Percentiles rank a stretch among this genome's conserved stretches.
Conservation (phyloP, 164 flowering plant species). For the Warburgia ugandensis region DNA sequence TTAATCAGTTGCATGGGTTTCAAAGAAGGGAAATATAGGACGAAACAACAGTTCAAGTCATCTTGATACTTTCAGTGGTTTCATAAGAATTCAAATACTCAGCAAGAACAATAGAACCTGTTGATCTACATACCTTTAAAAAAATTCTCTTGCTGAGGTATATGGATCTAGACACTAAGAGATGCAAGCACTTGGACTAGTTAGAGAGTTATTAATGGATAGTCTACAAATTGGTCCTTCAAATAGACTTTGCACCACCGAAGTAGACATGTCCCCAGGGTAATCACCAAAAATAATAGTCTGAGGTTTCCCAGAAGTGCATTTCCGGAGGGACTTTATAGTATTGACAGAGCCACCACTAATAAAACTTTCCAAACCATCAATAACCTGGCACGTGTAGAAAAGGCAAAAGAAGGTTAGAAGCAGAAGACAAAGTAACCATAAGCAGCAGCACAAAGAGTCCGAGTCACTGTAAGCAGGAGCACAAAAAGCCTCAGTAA, state of each 20-base stretch:
- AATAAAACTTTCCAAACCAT: constrained; percentile 40
- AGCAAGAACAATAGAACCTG: too few relatives aligned
- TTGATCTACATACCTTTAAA: too few relatives aligned
- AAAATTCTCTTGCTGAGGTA: constrained; percentile 22
- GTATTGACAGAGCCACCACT: constrained; percentile 27
- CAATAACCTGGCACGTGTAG: constrained; percentile 44
- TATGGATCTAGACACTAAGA: constrained; percentile 25
- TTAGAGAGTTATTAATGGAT: constrained; percentile 27
- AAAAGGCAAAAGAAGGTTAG: neutral
- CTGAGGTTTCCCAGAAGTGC: constrained; percentile 33
- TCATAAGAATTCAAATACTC: too few relatives aligned
- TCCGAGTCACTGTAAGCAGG: too few relatives aligned
- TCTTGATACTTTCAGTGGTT: too few relatives aligned
- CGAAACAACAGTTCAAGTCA: too few relatives aligned
- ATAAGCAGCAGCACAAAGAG: constrained; percentile 1
- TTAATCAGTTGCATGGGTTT: too few relatives aligned
- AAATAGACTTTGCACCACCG: constrained; percentile 32
- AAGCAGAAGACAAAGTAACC: neutral
- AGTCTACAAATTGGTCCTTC: constrained; percentile 33
- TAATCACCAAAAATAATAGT: constrained; percentile 43
- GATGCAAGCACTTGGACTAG: constrained; percentile 37
- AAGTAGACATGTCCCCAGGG: constrained; percentile 17
- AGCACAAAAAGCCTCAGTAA: too few relatives aligned
- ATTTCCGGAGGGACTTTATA: constrained; percentile 37
- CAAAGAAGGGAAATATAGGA: too few relatives aligned